Evolutionary conservation across 768 basidiomycete genomes (phyloP), one percentile per base, ranked within the genome.

Genomic region (Phylloporus sp.): DNA sequence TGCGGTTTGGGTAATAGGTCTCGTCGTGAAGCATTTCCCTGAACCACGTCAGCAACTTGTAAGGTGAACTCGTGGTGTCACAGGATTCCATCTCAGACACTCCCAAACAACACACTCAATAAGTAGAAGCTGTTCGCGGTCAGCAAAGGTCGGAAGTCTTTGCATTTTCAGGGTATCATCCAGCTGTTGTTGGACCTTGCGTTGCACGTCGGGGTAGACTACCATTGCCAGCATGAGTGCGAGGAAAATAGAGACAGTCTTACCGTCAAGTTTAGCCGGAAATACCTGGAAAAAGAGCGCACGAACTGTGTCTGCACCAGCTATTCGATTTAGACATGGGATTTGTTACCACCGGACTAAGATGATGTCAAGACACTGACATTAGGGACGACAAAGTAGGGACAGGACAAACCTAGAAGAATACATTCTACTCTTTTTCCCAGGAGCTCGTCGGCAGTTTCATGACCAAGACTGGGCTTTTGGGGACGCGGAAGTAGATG

Each of bases 171-270:
- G 61, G 7, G 76, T 69, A 38, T 50, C 53, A 58, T 82, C 79
- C 33, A 82, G 62, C 59, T 82, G 77, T 36, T 64, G 63, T 52
- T 81, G 81, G 9, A 69, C 71, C 58, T 70, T 73, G 50, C 60
- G 63, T 42, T 76, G 71, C 15, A 77, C 71, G 4, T 74, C 64
- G 15, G 81, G 80, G 57, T 79, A 58, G 24, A 75, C 65, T 37
- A 76, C 64, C 77, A 81, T 79, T 4, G 78, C 74, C 10, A 80
- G 70, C 21, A 78, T 50, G 56, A 81, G 79, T 4, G 71, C 68
- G 31, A 72, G 66, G 31, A 81, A 59, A 13, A 73, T 66, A 13
- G 77, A 72, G 11, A 75, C 69, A 4, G 77, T 81, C 80, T 82
- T 28, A 13, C 20, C 38, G 24, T 27, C 5, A 20, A 29, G 23